A percentile compares a stretch with the other conserved stretches of the same genome.
Conservation (phyloP, 805 yeast species). For the Saturnispora mendoncae region DNA sequence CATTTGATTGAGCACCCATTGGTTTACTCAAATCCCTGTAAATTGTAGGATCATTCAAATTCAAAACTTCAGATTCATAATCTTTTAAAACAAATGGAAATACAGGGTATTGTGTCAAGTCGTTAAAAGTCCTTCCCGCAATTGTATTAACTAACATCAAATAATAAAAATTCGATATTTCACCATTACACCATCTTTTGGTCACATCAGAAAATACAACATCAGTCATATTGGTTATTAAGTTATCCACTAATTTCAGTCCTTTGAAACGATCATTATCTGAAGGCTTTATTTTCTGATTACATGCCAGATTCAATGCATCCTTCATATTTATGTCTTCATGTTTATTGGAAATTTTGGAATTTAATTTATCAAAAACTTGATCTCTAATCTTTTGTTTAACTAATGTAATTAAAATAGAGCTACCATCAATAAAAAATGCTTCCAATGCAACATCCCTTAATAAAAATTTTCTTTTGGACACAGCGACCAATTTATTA, state of each 20-base stretch:
- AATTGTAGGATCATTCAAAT: constrained; percentile 49
- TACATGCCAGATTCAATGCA: constrained; percentile 43
- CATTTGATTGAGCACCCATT: constrained; percentile 76
- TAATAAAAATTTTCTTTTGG: constrained; percentile 66
- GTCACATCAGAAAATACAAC: constrained; percentile 40
- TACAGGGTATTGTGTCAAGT: constrained; percentile 82
- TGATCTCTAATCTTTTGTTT: constrained; percentile 45
- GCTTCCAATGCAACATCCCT: constrained; percentile 77
- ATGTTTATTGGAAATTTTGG: constrained; percentile 40
- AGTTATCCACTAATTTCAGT: constrained; percentile 9
- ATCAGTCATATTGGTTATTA: constrained; percentile 14
- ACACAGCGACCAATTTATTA: constrained; percentile 49
- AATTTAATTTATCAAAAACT: constrained; percentile 41
- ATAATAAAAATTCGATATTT: constrained; percentile 75
- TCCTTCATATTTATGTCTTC: constrained; percentile 47
- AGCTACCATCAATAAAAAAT: constrained; percentile 65
- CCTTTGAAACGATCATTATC: background rate
- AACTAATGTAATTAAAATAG: constrained; percentile 59
- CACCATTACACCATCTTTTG: constrained; percentile 65
- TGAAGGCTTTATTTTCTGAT: constrained; percentile 15
- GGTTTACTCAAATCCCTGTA: constrained; percentile 78
- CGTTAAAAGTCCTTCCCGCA: constrained; percentile 86
- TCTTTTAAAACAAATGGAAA: constrained; percentile 90
- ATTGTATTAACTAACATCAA: constrained; percentile 70
- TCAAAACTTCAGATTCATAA: constrained; percentile 62